Percentiles rank a stretch among this genome's conserved stretches.
These are phyloP conservation scores for Fusarium sp. DNA, from an alignment of 2,329 filamentous ascomycete species.

Conservation along the genomic window DNA sequence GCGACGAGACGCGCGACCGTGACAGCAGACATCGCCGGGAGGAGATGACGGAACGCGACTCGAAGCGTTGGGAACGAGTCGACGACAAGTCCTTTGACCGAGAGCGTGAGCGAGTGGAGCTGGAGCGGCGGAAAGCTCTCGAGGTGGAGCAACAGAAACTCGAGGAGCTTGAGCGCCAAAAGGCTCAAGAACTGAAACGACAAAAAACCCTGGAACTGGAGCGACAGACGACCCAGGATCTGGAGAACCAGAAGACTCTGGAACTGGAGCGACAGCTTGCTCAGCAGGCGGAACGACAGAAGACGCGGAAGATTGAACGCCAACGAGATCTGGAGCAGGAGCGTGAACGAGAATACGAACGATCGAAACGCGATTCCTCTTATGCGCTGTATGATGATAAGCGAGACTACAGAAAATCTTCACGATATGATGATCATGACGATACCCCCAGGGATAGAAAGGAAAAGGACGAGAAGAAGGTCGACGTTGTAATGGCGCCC, in stretches of 20 bases:
- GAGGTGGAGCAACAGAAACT: conserved; percentile 39
- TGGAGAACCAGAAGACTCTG: conserved; percentile 4
- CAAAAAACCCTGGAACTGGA: conserved; percentile 5
- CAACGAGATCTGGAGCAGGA: conserved; percentile 35
- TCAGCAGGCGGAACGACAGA: conserved; percentile 36
- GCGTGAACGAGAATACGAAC: conserved; percentile 49
- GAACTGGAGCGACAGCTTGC: conserved; percentile 25
- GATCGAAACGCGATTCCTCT: conserved; percentile 50
- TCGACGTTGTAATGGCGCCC: conserved; percentile 47
- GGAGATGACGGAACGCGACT: conserved; percentile 37
- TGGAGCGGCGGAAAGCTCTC: conserved; percentile 36
- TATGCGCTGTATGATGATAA: conserved; percentile 51
- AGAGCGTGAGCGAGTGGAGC: conserved; percentile 41
- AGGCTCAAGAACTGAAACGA: conserved; percentile 28
- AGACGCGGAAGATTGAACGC: conserved; percentile 31
- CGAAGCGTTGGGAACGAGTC: conserved; percentile 35
- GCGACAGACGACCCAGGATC: conserved; percentile 17
- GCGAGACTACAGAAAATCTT: conserved; percentile 49
- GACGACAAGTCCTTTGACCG: conserved; percentile 36
- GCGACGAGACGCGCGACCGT: conserved; percentile 39
- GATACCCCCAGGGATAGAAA: conserved; percentile 49
- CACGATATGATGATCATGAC: conserved; percentile 53
- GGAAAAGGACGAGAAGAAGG: conserved; percentile 38
- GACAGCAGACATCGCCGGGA: conserved; percentile 28
- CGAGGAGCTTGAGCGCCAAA: conserved; percentile 42